Evolutionary conservation across 495 filamentous ascomycete species (phyloP), one percentile per base, ranked within the genome.

Genomic region (Bacidia gigantensis): DNA sequence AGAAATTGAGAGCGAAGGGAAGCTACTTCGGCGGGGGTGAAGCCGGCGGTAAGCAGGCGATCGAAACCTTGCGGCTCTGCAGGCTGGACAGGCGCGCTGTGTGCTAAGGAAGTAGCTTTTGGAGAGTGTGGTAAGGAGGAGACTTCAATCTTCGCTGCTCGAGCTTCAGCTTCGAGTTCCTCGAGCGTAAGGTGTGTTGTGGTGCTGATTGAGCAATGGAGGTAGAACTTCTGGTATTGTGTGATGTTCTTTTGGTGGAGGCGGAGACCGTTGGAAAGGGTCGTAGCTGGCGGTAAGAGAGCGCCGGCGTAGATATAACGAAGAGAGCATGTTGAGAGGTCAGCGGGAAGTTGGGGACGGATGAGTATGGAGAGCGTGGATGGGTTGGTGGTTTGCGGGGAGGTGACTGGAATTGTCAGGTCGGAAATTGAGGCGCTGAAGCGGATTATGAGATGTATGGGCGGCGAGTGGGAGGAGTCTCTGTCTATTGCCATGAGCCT

Each of bases 261-360:
- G 45, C 79, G 77, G 11, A 95, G 71, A 11, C 82, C 83, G 20
- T 70, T 56, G 18, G 76, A 71, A 3, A 95, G 72, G 2, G 80
- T 68, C n/a, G 73, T 67, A 45, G 72, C 66, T 61, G 93, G 87
- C 60, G 80, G 75, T 38, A 96, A 78, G 59, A 90, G 82, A 56
- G 86, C 86, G 53, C 90, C 92, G 50, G 80, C 70, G 67, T 95
- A 80, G 64, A 96, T 95, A 52, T 97, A 80, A 50, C 89, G 84
- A 12, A 96, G 77, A 14, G 83, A 79, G 53, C 77, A 80, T 5
- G 73, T 69, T 51, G 75, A 75, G 48, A 84, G 76, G 43, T 72
- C 60, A 11, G 69, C 53, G 5, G 83, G 77, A 18, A 95, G 82
- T 11, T 81, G 74, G 11, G 73, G 62, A 50, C 92, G 87, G 67